Evolutionary conservation across 2,329 filamentous ascomycete genomes (phyloP).

Genomic region (Exophiala xenobiotica): DNA sequence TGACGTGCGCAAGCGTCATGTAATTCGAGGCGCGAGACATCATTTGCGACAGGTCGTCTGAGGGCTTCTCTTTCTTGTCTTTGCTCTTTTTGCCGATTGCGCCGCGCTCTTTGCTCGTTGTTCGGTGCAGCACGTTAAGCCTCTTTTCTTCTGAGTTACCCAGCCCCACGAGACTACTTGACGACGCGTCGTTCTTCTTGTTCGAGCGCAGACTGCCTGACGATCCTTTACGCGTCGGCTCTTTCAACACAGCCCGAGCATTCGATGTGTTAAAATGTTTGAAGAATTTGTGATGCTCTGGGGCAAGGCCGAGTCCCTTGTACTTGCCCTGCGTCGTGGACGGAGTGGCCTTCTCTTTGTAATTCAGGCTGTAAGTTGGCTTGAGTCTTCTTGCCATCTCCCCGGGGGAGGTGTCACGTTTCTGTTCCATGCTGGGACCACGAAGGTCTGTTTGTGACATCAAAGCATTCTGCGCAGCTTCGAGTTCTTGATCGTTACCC

Average conservation of each 20-base stretch:
- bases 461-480: slow-evolving; percentile 41
- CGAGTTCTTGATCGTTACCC: slow-evolving; percentile 48
- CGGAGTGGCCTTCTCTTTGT: slow-evolving; percentile 12
- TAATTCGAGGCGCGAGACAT: slow-evolving; percentile 92
- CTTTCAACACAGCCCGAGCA: slow-evolving; percentile 14
- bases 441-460: slow-evolving; percentile 20
- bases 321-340: slow-evolving; percentile 14
- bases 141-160: slow-evolving; percentile 45
- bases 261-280: slow-evolving; percentile 26
- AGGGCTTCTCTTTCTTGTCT: slow-evolving; percentile 59
- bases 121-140: slow-evolving; percentile 44
- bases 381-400: slow-evolving; percentile 79
- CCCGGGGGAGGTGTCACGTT: slow-evolving; percentile 64
- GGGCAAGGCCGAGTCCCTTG: slow-evolving; percentile 24
- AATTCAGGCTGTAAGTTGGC: slow-evolving; percentile 62
- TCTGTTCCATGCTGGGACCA: slow-evolving; percentile 41
- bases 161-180: slow-evolving; percentile 22
- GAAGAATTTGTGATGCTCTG: slow-evolving; percentile 29
- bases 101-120: slow-evolving; percentile 28
- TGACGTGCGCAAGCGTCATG: slow-evolving; percentile 95
- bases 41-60: slow-evolving; percentile 95
- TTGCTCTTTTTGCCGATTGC: slow-evolving; percentile 46
- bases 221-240: slow-evolving; percentile 31
- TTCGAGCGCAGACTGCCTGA: slow-evolving; percentile 31
- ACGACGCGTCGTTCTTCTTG: slow-evolving; percentile 39